Percentiles rank a stretch among this genome's conserved stretches.
Conservation (phyloP, 164 flowering plant genomes). For the Amborella trichopoda region DNA sequence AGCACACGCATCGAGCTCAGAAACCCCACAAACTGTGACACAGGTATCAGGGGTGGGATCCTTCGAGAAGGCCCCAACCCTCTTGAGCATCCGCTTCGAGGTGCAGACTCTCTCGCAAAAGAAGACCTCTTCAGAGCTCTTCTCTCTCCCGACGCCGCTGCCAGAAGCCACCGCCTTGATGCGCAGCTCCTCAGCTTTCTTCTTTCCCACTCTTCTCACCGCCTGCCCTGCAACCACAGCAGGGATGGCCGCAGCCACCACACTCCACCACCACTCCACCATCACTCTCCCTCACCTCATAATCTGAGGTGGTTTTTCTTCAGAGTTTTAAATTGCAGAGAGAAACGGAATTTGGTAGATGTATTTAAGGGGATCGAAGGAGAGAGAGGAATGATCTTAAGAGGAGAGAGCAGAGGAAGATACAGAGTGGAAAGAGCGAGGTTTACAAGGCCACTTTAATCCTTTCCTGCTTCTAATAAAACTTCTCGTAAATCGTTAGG, state of each 20-base stretch:
- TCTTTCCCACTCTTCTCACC: slow-evolving; percentile 35
- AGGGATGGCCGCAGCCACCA: slow-evolving; percentile 50
- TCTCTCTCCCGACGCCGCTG: slow-evolving; percentile 71
- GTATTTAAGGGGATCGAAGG: too few relatives aligned
- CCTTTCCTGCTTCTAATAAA: too few relatives aligned
- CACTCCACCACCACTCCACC: slow-evolving; percentile 84
- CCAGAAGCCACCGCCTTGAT: too few relatives aligned
- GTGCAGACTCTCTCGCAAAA: slow-evolving; percentile 95
- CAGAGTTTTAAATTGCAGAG: too few relatives aligned
- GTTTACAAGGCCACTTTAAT: too few relatives aligned
- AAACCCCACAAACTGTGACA: slow-evolving; percentile 82
- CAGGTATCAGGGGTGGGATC: slow-evolving; percentile 78
- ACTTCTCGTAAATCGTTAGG: too few relatives aligned
- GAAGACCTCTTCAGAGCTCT: slow-evolving; percentile 73
- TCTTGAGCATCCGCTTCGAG: slow-evolving; percentile 80
- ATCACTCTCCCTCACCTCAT: slow-evolving; percentile 15
- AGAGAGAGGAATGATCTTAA: too few relatives aligned
- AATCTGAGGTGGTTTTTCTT: too few relatives aligned
- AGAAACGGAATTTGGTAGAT: too few relatives aligned
- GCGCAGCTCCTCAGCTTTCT: slow-evolving; percentile 57
- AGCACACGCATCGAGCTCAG: slow-evolving; percentile 80
- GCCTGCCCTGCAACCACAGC: slow-evolving; percentile 65
- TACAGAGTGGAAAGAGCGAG: too few relatives aligned
- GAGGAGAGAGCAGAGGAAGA: too few relatives aligned
- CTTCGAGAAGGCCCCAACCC: slow-evolving; percentile 77